phyloP scores from a whole-genome alignment of 208 protist species.

The Wallacemonas sp. region DNA sequence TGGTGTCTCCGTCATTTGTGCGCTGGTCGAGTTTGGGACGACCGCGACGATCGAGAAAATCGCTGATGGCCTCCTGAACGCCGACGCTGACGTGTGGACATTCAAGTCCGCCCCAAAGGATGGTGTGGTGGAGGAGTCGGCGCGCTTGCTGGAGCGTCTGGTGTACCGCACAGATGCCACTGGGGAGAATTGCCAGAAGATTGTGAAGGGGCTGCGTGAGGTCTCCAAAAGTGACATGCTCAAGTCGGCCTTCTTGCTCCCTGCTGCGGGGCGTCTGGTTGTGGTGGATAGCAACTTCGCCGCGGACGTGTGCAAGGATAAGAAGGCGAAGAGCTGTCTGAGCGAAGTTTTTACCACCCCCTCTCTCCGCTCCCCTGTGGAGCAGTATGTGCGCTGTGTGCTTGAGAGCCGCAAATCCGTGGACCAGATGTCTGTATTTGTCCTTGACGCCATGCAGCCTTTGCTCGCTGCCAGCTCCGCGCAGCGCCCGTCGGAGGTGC shows the following conservation, averaged over 20 bases:
- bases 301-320: constrained; percentile 17
- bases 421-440: constrained; percentile 30
- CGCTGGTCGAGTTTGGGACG: constrained; percentile 81
- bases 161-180: constrained; percentile 77
- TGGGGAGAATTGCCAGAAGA: constrained; percentile 31
- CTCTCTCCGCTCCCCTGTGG: neutral
- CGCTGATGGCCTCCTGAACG: constrained; percentile 24
- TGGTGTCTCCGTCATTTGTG: constrained; percentile 65
- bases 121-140: constrained; percentile 33
- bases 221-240: constrained; percentile 30
- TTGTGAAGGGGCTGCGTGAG: constrained; percentile 41
- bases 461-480: constrained; percentile 24
- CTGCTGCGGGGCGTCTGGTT: constrained; percentile 57
- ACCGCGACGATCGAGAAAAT: constrained; percentile 56
- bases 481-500: constrained; percentile 35
- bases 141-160: constrained; percentile 64
- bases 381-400: constrained; percentile 12
- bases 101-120: constrained; percentile 30
- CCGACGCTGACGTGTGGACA: constrained; percentile 37
- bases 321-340: constrained; percentile 31
- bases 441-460: constrained; percentile 32
- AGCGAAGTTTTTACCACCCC: neutral
- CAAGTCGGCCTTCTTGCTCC: constrained; percentile 44
- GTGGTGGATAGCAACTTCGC: constrained; percentile 46
- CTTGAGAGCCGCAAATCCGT: neutral